Base-by-base conservation (phyloP, 495 filamentous ascomycete genomes). In the Podospora pseudopauciseta region DNA sequence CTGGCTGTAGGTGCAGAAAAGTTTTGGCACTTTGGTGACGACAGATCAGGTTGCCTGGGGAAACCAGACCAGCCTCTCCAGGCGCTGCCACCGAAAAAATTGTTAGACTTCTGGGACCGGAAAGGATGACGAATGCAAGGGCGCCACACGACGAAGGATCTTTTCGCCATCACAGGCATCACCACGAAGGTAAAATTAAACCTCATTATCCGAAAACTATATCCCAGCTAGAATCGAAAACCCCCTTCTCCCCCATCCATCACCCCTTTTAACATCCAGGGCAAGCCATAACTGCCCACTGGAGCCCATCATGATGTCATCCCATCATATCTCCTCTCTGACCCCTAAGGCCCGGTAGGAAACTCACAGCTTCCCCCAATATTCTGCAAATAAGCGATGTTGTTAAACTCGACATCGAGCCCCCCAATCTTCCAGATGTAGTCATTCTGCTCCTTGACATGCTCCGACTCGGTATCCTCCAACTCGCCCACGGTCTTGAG, bases 371-470 rank as follows among this genome's bases (percentile, higher is more conserved):
- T 65, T 0, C 76, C 76, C 27, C 73, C 73, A 9, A 77, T 69
- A 64, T 77, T 64, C n/a, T 59, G 6, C 7, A 72, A 13, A 28
- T 72, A 79, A 32, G 69, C 71, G 11, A 76, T 23, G 61, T 19
- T 70, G 70, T 77, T 76, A 68, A 76, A 76, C 74, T 79, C 77
- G 18, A 77, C 71, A 28, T 77, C 75, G 2, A 79, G 34, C 64
- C 53, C 67, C 60, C 62, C 67, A 67, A 79, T 71, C 68, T 73
- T 70, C 77, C 77, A 79, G 9, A 49, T 16, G 15, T 49, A 49
- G 39, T 49, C 39, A 49, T 49, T 49, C 39, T 49, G 6, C 39
- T 13, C 39, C 39, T 49, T 11, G 13, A 49, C 39, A 49, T 49
- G 13, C 32, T 63, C 30, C 34, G 30, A 19, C 30, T 27, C 28